A percentile compares a stretch with the other conserved stretches of the same genome.
Evolutionary conservation across 2,329 filamentous ascomycete species (phyloP).

Genomic region (Fusarium redolens): DNA sequence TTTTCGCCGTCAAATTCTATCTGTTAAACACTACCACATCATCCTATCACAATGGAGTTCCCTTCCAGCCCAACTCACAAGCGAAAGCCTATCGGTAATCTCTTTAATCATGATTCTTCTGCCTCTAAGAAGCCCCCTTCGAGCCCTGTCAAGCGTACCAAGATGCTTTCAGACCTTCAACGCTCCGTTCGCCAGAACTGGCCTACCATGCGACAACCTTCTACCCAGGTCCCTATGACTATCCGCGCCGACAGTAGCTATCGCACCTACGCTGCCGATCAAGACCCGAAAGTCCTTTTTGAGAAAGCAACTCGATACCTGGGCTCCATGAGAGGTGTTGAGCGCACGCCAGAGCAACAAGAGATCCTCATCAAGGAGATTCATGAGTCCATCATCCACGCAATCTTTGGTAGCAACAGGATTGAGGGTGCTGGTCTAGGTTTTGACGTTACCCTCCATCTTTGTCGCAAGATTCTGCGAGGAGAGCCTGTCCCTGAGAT

Average conservation of each 20-base stretch:
- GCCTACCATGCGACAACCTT: background rate
- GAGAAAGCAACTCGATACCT: slow-evolving; percentile 13
- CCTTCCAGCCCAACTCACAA: background rate
- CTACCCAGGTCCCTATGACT: background rate
- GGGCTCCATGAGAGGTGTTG: background rate
- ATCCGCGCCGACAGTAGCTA: slow-evolving; percentile 14
- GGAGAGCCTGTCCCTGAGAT: slow-evolving; percentile 12
- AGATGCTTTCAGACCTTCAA: background rate
- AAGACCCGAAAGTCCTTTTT: slow-evolving; percentile 23
- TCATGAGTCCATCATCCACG: slow-evolving; percentile 29
- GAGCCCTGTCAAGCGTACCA: background rate
- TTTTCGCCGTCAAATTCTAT: background rate
- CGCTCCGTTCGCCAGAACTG: background rate
- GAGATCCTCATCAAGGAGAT: slow-evolving; percentile 13
- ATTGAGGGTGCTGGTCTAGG: slow-evolving; percentile 39
- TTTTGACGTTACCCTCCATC: slow-evolving; percentile 22
- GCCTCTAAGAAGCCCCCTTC: background rate
- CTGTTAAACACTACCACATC: background rate
- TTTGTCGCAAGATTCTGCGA: slow-evolving; percentile 28
- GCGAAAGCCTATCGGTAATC: background rate
- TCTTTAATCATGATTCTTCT: background rate
- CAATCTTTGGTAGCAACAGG: slow-evolving; percentile 44
- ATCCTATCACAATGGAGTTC: background rate
- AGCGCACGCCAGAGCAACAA: slow-evolving; percentile 1
- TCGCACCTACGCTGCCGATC: slow-evolving; percentile 4